Evolutionary conservation across 768 basidiomycete species (phyloP).

Genomic region (Xerocomellus chrysenteron): DNA sequence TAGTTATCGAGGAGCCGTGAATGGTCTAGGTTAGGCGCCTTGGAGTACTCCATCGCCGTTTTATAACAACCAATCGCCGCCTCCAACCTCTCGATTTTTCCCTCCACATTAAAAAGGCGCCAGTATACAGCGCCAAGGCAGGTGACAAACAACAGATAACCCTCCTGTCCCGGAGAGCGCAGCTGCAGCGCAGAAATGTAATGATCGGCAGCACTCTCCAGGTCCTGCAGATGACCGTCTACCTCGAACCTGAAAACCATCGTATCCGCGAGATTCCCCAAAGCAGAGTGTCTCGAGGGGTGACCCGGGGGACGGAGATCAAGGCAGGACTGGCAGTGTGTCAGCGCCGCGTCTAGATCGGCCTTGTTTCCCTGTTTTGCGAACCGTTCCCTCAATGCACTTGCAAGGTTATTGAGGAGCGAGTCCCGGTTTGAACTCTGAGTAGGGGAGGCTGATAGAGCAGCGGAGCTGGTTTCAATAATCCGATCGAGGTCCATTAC

Average conservation of each 20-base stretch:
- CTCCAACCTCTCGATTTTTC: constrained; percentile 15
- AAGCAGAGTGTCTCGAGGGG: constrained; percentile 3
- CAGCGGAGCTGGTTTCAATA: constrained; percentile 10
- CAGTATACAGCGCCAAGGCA: constrained; percentile 9
- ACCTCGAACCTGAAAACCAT: constrained; percentile 24
- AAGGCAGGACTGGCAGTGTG: constrained; percentile 15
- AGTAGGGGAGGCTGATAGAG: constrained; percentile 2
- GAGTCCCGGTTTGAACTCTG: constrained; percentile 15
- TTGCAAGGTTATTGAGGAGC: constrained; percentile 23
- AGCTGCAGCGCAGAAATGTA: constrained; percentile 17
- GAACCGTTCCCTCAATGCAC: constrained; percentile 19
- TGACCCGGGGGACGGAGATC: constrained; percentile 23
- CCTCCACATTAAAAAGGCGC: constrained; percentile 11
- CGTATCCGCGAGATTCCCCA: constrained; percentile 23
- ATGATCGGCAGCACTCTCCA: constrained; percentile 19
- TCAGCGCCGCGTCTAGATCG: constrained; percentile 21
- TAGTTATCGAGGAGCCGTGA: constrained; percentile 22
- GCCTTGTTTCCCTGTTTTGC: constrained; percentile 5
- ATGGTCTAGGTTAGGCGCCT: constrained; percentile 11
- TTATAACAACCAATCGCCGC: constrained; percentile 19
- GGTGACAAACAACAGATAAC: constrained; percentile 10
- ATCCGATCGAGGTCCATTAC: constrained; percentile 18
- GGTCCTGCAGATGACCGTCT: constrained; percentile 22
- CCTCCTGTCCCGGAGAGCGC: constrained; percentile 12
- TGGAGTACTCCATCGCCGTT: constrained; percentile 17